Conservation (phyloP, 106 monocot genomes). For the Phalaenopsis equestris region DNA sequence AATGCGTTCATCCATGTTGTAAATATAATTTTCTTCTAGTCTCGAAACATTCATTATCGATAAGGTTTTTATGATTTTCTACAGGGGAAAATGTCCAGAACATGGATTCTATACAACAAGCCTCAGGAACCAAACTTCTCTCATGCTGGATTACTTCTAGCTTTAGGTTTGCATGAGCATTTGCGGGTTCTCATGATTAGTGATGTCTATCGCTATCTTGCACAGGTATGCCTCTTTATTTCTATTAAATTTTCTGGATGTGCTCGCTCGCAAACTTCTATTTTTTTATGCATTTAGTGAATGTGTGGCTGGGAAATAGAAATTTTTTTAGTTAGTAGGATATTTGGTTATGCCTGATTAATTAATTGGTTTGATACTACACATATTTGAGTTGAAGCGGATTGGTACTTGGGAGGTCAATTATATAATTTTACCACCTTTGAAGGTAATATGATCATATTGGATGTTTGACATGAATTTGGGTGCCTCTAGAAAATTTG, state of each 20-base stretch:
- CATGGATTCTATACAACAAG: conserved; percentile 88
- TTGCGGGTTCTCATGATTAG: conserved; percentile 63
- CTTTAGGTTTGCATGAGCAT: conserved; percentile 86
- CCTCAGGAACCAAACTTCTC: conserved; percentile 77
- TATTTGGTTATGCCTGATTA: neutral
- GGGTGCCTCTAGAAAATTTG: no score
- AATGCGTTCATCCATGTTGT: neutral
- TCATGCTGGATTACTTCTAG: conserved; percentile 90
- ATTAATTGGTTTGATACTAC: no score
- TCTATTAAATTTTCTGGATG: neutral
- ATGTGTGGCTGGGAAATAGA: neutral
- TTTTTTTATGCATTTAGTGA: neutral
- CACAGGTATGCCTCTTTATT: conserved; percentile 36
- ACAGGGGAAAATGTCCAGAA: conserved; percentile 85
- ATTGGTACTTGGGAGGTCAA: no score
- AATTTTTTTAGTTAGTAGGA: neutral
- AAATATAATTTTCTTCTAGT: neutral
- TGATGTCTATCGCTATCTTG: conserved; percentile 73
- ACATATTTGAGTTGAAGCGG: no score
- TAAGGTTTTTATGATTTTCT: conserved; percentile 8
- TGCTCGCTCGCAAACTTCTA: neutral
- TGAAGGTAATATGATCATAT: no score
- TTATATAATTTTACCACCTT: no score
- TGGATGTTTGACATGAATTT: no score
- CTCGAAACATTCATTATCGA: neutral